Conservation (phyloP, 1,139 yeast species). For the Candida tunisiensis region DNA sequence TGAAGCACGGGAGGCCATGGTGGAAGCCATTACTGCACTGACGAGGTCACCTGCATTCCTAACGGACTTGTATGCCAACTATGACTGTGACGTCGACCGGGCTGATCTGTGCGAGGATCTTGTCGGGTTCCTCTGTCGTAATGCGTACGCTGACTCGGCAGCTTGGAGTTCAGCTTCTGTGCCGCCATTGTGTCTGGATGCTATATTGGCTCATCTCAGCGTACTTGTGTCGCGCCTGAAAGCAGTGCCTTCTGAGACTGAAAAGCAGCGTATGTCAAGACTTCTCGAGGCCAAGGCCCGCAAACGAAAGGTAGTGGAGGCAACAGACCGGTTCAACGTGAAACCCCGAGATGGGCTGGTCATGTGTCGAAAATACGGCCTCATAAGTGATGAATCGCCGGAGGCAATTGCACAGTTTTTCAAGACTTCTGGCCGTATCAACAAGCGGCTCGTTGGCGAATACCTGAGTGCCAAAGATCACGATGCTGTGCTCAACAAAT, state of each 20-base stretch:
- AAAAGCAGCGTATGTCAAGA: conserved; percentile 7
- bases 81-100: conserved; percentile 84
- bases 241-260: conserved; percentile 3
- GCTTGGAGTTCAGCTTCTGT: conserved; percentile 63
- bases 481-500: conserved; percentile 39
- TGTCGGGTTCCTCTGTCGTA: conserved; percentile 52
- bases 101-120: conserved; percentile 61
- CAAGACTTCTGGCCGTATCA: conserved; percentile 60
- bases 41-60: conserved; percentile 68
- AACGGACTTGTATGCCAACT: conserved; percentile 60
- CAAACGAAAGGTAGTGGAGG: conserved; percentile 57
- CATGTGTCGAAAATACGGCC: conserved; percentile 41
- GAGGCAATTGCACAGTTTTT: conserved; percentile 61
- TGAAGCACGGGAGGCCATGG: conserved; percentile 56
- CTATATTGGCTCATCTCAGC: conserved; percentile 53
- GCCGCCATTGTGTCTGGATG: conserved; percentile 89
- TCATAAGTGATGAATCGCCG: conserved; percentile 40
- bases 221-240: conserved; percentile 32
- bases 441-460: conserved; percentile 80
- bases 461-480: conserved; percentile 65
- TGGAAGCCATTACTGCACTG: conserved; percentile 69
- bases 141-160: conserved; percentile 73
- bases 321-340: conserved; percentile 57
- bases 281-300: conserved; percentile 28
- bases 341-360: conserved; percentile 65